Base-by-base conservation (phyloP, 164 flowering plant genomes). In the Platanus orientalis region DNA sequence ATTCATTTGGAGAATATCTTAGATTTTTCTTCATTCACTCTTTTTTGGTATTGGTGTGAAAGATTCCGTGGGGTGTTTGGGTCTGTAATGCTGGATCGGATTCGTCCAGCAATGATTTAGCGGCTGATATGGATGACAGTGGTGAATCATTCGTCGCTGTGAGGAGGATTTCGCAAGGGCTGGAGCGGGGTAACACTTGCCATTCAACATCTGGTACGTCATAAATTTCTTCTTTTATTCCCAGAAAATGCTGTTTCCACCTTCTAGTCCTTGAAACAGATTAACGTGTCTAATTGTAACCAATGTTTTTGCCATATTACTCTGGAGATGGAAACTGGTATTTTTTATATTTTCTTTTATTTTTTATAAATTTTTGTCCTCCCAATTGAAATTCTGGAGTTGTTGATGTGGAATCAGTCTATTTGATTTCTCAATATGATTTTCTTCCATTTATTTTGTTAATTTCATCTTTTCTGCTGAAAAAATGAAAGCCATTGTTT, bases 131-230 rank as follows among this genome's bases (percentile, higher is more conserved):
- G 93, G 94, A 86, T 25, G 97, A 84, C 54, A 77, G 90, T 58
- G 88, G 85, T 49, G 94, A 87, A 32, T 90, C 97, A 26, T 90
- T 88, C 66, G 94, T 90, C 47, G 97, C 97, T 30, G 97, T 90
- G 29, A 69, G 97, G 69, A 82, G 97, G 74, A 84, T 90, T 68
- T 83, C 94, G 56, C 96, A 85, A 50, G 83, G 88, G 12, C 78
- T 85, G 14, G 96, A 87, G 17, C 75, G 87, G 40, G 80, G 84
- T 40, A 75, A 66, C 36, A 71, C 76, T 62, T 84, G 81, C 71
- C 81, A 86, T 76, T 71, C 88, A 34, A 69, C 76, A 53, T 81
- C 92, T 53, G 92, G 92, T 84, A 69, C n/a, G 50, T 21, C 10
- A 2, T 9, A 32, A 29, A 17, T 40, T 44, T 17, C 25, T 30